Percentiles rank a stretch among this genome's conserved stretches.
These are phyloP conservation scores for Aechmea fasciata DNA, from an alignment of 176 grass and related monocot species.

Conservation along the genomic window DNA sequence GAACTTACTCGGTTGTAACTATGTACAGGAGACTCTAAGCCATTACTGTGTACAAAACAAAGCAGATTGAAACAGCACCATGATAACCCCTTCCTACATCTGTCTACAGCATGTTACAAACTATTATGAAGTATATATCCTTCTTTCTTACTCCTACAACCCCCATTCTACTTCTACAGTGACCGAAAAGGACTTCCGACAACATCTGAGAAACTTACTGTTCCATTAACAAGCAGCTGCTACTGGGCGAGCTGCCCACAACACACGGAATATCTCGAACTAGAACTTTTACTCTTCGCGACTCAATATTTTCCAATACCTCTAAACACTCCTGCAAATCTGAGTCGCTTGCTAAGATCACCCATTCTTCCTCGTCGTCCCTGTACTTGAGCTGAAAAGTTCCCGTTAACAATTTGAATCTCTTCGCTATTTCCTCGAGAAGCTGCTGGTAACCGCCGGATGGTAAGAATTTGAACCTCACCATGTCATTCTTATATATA, in stretches of 20 bases:
- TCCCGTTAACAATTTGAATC: constrained; percentile 53
- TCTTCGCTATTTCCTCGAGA: constrained; percentile 67
- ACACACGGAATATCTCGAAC: constrained; percentile 39
- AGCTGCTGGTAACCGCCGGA: constrained; percentile 49
- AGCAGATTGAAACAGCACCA: background rate
- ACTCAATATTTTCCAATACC: constrained; percentile 56
- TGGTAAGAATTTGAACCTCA: constrained; percentile 71
- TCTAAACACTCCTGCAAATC: constrained; percentile 82
- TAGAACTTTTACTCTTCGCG: constrained; percentile 43
- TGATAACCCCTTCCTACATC: background rate
- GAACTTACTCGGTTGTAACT: too few relatives aligned
- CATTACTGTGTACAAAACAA: background rate
- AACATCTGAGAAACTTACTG: constrained; percentile 10
- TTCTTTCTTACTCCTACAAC: background rate
- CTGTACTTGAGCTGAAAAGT: constrained; percentile 78
- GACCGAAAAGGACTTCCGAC: background rate
- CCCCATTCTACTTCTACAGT: background rate
- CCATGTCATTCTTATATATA: constrained; percentile 65
- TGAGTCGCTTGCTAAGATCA: constrained; percentile 55
- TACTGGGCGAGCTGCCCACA: constrained; percentile 47
- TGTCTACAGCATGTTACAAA: background rate
- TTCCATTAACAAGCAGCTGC: constrained; percentile 51
- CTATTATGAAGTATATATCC: background rate
- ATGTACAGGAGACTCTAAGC: too few relatives aligned
- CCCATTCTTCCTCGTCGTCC: constrained; percentile 92